Percentiles rank a stretch among this genome's conserved stretches.
Conservation (phyloP, 768 basidiomycete genomes). For the Suillus spraguei region DNA sequence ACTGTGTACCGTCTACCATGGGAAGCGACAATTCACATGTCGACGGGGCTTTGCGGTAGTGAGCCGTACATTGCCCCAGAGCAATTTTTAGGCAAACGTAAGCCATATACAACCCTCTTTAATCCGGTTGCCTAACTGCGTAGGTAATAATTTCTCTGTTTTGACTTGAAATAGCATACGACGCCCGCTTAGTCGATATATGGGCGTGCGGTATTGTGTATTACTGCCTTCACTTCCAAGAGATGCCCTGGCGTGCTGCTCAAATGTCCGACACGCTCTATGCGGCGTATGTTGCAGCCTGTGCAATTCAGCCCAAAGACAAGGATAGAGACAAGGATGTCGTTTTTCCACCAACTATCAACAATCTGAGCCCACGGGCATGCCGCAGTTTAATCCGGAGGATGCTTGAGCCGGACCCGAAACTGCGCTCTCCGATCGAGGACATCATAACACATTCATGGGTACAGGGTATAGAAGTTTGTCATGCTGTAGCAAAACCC, state of each 20-base stretch:
- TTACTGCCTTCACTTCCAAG: slow-evolving; percentile 98
- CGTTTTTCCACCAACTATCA: slow-evolving; percentile 67
- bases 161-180: slow-evolving; percentile 69
- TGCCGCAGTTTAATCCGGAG: slow-evolving; percentile 82
- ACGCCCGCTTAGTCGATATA: slow-evolving; percentile 95
- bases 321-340: slow-evolving; percentile 29
- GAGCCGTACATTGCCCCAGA: slow-evolving; percentile 99
- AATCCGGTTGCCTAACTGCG: slow-evolving; percentile 41
- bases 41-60: slow-evolving; percentile 94
- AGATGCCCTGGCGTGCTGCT: slow-evolving; percentile 96
- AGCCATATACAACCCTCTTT: slow-evolving; percentile 44
- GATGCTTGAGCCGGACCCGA: slow-evolving; percentile 97
- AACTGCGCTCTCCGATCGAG: slow-evolving; percentile 73
- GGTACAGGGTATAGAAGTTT: slow-evolving; percentile 83
- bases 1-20: slow-evolving; percentile 99
- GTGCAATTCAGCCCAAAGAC: slow-evolving; percentile 27
- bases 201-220: slow-evolving; percentile 98
- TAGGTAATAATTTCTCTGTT: slow-evolving; percentile 24
- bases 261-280: slow-evolving; percentile 83
- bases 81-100: slow-evolving; percentile 95
- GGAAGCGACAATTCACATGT: slow-evolving; percentile 97
- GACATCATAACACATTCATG: slow-evolving; percentile 79
- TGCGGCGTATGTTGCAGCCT: slow-evolving; percentile 62
- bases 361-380: slow-evolving; percentile 84
- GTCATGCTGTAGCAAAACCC: slow-evolving; percentile 63